phyloP scores from a whole-genome alignment of 148 eudicot genomes.

The Camellia lanceoleosa region DNA sequence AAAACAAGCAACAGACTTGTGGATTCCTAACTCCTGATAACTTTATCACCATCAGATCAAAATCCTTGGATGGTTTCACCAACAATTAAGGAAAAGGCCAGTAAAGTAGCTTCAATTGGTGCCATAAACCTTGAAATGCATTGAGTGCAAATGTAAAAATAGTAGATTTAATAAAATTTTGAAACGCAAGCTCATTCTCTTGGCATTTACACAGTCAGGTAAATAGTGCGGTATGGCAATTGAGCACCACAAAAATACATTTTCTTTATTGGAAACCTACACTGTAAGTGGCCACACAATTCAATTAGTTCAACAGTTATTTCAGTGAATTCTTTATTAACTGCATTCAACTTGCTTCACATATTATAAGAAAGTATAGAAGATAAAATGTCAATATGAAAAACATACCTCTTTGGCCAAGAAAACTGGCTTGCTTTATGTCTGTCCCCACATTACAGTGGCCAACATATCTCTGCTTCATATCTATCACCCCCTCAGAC shows the following conservation, averaged over 20 bases:
- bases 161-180: neutral
- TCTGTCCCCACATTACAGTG: slow-evolving; percentile 96
- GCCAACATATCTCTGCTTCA: slow-evolving; percentile 90
- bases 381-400: neutral
- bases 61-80: neutral
- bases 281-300: neutral
- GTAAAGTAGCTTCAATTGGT: neutral
- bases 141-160: neutral
- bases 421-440: slow-evolving; percentile 95
- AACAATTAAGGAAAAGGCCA: slow-evolving; percentile 1
- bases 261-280: neutral
- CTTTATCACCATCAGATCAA: neutral
- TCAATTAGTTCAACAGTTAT: neutral
- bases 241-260: neutral
- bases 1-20: neutral
- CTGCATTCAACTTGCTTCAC: neutral
- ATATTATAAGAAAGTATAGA: neutral
- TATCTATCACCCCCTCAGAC: slow-evolving; percentile 75
- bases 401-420: slow-evolving; percentile 77
- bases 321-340: neutral
- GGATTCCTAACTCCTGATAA: neutral
- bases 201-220: neutral
- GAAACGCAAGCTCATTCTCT: neutral
- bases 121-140: neutral
- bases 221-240: neutral